A percentile compares a stretch with the other conserved stretches of the same genome.
Evolutionary conservation across 345 rosid species (phyloP).

Genomic region (Carallia brachiata): DNA sequence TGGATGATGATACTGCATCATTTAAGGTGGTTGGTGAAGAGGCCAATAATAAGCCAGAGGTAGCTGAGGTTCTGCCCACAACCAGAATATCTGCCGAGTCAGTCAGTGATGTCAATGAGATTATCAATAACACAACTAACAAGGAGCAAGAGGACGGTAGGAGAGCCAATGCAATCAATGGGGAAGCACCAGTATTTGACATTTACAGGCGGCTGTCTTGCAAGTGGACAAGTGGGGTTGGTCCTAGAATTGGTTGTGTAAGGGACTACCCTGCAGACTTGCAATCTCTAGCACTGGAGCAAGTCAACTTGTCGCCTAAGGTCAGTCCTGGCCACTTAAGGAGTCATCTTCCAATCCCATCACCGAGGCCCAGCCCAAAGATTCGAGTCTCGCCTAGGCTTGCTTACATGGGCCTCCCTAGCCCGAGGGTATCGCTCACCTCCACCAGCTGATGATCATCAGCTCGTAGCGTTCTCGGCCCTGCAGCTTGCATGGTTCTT

Average conservation of each 20-base stretch:
- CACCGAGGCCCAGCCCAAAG: conserved; percentile 47
- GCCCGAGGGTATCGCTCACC: conserved; percentile 31
- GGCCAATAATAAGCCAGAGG: conserved; percentile 10
- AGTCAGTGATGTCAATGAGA: neutral
- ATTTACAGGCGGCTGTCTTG: conserved; percentile 50
- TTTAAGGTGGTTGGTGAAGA: conserved; percentile 23
- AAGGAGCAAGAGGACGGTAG: conserved; percentile 1
- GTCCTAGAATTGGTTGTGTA: conserved; percentile 71
- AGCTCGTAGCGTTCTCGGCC: neutral
- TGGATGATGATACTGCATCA: conserved; percentile 23
- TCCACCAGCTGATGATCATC: neutral
- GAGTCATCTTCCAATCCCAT: conserved; percentile 34
- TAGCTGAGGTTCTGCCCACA: conserved; percentile 4
- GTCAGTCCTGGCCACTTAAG: conserved; percentile 28
- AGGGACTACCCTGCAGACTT: conserved; percentile 67
- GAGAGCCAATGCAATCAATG: conserved; percentile 18
- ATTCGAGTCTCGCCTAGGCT: conserved; percentile 47
- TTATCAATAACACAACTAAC: neutral
- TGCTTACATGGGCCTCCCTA: conserved; percentile 52
- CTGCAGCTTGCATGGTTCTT: too few relatives aligned
- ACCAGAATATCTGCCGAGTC: neutral
- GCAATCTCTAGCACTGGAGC: conserved; percentile 57
- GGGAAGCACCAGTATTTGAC: conserved; percentile 36
- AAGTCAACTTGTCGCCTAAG: conserved; percentile 58
- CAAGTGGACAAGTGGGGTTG: conserved; percentile 72